Conservation (phyloP, 306 rosid genomes). For the Trifolium subterraneum region DNA sequence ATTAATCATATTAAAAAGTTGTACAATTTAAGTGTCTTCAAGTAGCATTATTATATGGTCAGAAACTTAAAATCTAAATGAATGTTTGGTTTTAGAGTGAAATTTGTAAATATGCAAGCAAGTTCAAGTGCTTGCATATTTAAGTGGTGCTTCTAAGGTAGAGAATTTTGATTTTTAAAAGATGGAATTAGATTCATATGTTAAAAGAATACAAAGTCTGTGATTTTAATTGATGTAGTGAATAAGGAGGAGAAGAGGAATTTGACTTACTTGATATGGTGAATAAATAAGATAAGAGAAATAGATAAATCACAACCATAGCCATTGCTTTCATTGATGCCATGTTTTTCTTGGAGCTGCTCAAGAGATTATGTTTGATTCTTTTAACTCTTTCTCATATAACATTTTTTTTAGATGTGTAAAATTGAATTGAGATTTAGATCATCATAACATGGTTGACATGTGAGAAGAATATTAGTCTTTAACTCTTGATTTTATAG, state of each 20-base stretch:
- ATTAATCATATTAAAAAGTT: no score
- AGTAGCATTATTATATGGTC: no score
- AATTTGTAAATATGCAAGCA: no score
- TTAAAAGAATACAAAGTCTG: neutral
- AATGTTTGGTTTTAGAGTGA: no score
- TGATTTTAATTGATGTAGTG: neutral
- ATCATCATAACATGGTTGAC: neutral
- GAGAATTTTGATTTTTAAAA: no score
- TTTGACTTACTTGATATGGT: slow-evolving; percentile 50
- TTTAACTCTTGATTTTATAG: neutral
- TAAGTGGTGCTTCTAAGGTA: no score
- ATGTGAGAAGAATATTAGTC: slow-evolving; percentile 4
- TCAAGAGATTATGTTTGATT: neutral
- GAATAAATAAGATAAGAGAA: slow-evolving; percentile 48
- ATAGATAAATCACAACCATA: slow-evolving; percentile 34
- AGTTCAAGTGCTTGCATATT: no score
- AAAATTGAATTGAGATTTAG: slow-evolving; percentile 1
- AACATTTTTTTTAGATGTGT: neutral
- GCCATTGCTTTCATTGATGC: slow-evolving; percentile 26
- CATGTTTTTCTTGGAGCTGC: neutral
- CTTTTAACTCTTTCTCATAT: neutral
- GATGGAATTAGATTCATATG: no score
- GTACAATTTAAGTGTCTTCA: no score
- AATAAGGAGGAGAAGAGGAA: neutral
- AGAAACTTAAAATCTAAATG: no score